Evolutionary conservation across 2,329 filamentous ascomycete genomes (phyloP).

Genomic region (Mycosphaerella sp.): DNA sequence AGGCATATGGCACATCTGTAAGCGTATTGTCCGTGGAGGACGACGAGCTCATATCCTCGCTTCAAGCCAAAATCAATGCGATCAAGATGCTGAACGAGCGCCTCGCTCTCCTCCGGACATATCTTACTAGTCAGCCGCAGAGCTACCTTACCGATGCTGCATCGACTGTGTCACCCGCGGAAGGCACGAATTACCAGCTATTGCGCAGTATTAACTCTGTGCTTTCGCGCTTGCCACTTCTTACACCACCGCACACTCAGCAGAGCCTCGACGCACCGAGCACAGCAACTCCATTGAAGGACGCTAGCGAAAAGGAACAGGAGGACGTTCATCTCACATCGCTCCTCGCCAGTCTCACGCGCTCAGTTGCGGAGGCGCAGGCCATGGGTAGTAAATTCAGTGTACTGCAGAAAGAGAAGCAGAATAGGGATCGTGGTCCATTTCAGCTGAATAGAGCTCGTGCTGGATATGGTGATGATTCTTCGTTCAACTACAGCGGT

Average conservation of each 20-base stretch:
- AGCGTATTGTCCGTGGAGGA: constrained; percentile 53
- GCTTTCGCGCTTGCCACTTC: constrained; percentile 72
- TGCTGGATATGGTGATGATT: constrained; percentile 19
- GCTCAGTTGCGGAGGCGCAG: constrained; percentile 63
- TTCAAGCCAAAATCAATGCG: constrained; percentile 85
- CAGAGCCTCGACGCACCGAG: constrained; percentile 50
- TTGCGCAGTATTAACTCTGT: constrained; percentile 85
- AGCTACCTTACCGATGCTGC: constrained; percentile 53
- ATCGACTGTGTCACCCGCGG: constrained; percentile 31
- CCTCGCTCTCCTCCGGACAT: constrained; percentile 54
- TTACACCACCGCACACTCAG: constrained; percentile 64
- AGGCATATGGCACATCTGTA: constrained; percentile 32
- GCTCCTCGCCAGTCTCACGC: constrained; percentile 68
- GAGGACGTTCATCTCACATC: constrained; percentile 78
- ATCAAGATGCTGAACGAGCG: constrained; percentile 79
- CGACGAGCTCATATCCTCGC: constrained; percentile 58
- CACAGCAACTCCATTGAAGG: constrained; percentile 41
- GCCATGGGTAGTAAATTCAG: constrained; percentile 69
- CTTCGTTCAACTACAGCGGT: constrained; percentile 17
- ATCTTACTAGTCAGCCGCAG: constrained; percentile 66
- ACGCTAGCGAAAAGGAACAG: constrained; percentile 60
- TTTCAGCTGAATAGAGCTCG: constrained; percentile 13
- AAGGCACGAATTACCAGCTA: constrained; percentile 57
- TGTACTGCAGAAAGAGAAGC: constrained; percentile 39
- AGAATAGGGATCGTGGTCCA: constrained; percentile 29